These are phyloP conservation scores for Neurospora terricola DNA, from an alignment of 495 filamentous ascomycete genomes.

Conservation along the genomic window DNA sequence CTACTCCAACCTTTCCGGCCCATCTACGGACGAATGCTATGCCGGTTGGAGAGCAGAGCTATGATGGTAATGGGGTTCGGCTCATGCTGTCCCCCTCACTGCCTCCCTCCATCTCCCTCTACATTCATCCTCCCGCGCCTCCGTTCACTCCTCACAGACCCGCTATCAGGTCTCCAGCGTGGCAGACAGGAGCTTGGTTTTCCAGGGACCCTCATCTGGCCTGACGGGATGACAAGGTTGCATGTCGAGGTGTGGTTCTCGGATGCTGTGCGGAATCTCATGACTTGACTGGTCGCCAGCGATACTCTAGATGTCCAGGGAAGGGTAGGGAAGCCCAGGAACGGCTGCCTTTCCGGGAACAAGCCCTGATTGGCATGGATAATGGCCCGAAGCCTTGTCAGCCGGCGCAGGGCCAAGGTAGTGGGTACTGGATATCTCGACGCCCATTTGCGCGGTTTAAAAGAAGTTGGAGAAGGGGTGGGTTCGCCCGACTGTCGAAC, in stretches of 20 bases:
- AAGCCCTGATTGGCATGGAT: constrained; percentile 19
- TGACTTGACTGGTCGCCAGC: constrained; percentile 6
- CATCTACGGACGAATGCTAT: background rate
- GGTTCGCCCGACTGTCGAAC: constrained; percentile 8
- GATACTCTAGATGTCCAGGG: constrained; percentile 10
- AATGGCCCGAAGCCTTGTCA: constrained; percentile 8
- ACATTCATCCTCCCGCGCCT: background rate
- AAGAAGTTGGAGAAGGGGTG: constrained; percentile 14
- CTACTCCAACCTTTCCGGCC: background rate
- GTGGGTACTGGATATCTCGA: constrained; percentile 11
- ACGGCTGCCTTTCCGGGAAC: constrained; percentile 10
- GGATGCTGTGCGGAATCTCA: constrained; percentile 8
- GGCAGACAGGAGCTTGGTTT: constrained; percentile 3
- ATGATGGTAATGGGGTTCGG: background rate
- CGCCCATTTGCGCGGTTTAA: constrained; percentile 25
- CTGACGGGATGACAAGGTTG: constrained; percentile 8
- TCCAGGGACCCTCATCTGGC: constrained; percentile 4
- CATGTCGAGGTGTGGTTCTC: constrained; percentile 6
- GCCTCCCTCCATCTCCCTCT: background rate
- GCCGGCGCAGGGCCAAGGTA: constrained; percentile 5
- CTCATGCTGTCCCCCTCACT: constrained; percentile 6
- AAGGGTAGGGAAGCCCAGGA: background rate
- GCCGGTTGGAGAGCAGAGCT: background rate
- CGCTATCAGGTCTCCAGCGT: constrained; percentile 15
- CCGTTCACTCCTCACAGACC: constrained; percentile 11